phyloP scores from a whole-genome alignment of 768 basidiomycete species.

The Leccinum subgranulosum region DNA sequence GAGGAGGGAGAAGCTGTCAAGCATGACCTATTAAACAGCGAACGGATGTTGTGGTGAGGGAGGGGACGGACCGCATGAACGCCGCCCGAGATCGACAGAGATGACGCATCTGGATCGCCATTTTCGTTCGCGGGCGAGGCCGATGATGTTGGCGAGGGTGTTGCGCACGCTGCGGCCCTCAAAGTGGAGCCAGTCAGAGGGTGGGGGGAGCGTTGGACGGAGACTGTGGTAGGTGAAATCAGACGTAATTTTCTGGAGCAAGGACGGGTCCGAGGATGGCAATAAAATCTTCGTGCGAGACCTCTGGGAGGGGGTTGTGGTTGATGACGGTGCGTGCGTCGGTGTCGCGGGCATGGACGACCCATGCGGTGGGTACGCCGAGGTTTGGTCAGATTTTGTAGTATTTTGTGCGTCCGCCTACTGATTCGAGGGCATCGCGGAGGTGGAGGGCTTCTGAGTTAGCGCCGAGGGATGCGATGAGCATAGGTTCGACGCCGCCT shows the following conservation, averaged over 20 bases:
- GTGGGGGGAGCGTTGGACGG: conserved; percentile 31
- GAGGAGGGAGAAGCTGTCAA: conserved; percentile 71
- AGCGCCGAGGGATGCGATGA: conserved; percentile 73
- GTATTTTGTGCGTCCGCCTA: conserved; percentile 66
- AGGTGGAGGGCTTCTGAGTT: conserved; percentile 67
- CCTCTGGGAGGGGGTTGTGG: conserved; percentile 84
- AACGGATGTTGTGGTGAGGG: not conserved
- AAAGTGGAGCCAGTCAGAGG: conserved; percentile 86
- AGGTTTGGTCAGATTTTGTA: conserved; percentile 72
- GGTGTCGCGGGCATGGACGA: conserved; percentile 30
- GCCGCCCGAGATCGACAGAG: conserved; percentile 79
- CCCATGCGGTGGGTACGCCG: conserved; percentile 64
- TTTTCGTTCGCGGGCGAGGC: conserved; percentile 76
- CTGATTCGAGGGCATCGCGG: conserved; percentile 59
- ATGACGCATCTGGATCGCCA: conserved; percentile 83
- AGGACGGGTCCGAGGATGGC: conserved; percentile 65
- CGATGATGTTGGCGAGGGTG: conserved; percentile 73
- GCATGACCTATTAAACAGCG: not conserved
- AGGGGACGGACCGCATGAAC: conserved; percentile 66
- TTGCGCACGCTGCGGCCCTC: conserved; percentile 80
- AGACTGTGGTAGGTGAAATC: conserved; percentile 17
- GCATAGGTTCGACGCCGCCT: not conserved
- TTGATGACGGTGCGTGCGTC: conserved; percentile 67
- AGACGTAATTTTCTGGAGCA: conserved; percentile 72
- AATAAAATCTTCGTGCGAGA: conserved; percentile 58